Percentiles rank a stretch among this genome's conserved stretches.
Conservation (phyloP, 192 early-diverging fungal genomes). For the Coemansia sp. region DNA sequence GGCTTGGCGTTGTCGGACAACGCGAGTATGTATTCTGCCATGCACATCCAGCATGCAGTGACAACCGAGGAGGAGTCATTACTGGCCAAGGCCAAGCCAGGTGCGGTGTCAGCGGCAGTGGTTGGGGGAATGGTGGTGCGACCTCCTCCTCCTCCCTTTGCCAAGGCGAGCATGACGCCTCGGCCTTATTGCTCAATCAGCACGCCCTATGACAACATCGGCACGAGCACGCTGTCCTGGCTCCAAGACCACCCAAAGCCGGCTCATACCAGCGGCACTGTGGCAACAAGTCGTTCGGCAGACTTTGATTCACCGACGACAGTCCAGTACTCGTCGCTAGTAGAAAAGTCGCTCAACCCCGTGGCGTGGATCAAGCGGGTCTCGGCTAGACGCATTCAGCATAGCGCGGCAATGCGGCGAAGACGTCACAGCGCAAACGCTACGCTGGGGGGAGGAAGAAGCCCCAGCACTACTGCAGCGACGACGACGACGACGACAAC, state of each 20-base stretch:
- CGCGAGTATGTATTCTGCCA: background rate
- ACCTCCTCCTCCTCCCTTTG: too few relatives aligned
- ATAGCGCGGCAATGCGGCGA: background rate
- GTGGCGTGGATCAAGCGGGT: conserved; percentile 46
- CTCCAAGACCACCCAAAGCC: conserved; percentile 25
- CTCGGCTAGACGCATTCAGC: conserved; percentile 36
- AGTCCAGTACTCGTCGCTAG: conserved; percentile 15
- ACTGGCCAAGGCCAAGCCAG: conserved; percentile 2
- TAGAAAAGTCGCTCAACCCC: conserved; percentile 49
- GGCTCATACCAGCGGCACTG: background rate
- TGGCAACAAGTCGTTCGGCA: background rate
- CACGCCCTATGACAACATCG: conserved; percentile 47
- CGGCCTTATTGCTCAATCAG: conserved; percentile 27
- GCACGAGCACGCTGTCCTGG: conserved; percentile 29
- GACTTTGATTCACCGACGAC: background rate
- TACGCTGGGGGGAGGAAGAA: background rate
- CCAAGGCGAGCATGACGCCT: conserved; percentile 13
- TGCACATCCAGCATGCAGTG: too few relatives aligned
- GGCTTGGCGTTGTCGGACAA: background rate
- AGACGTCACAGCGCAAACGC: conserved; percentile 6
- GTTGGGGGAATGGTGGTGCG: too few relatives aligned
- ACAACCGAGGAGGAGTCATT: too few relatives aligned
- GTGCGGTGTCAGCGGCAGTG: background rate
- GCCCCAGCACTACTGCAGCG: background rate
- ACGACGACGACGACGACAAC: too few relatives aligned